phyloP scores from a whole-genome alignment of 148 eudicot genomes.

The Dysphania ambrosioides region DNA sequence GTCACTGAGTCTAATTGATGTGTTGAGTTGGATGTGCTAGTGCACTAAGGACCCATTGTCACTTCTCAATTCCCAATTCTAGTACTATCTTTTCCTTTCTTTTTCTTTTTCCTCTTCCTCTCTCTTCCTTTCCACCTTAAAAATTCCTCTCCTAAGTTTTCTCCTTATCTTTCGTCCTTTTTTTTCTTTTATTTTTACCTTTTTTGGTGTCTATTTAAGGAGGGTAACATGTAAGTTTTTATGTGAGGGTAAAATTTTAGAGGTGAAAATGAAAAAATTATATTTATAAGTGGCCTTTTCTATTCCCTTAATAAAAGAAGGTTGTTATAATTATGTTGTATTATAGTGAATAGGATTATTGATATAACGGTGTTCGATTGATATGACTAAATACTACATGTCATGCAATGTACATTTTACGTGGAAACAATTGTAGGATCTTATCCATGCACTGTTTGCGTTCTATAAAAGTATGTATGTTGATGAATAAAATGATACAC shows the following conservation, averaged over 20 bases:
- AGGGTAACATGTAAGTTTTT: constrained; percentile 17
- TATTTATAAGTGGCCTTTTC: constrained; percentile 26
- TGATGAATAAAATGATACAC: too few relatives aligned
- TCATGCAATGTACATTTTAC: too few relatives aligned
- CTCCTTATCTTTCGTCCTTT: neutral
- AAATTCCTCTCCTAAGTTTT: neutral
- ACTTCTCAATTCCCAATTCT: constrained; percentile 33
- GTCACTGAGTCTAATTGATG: constrained; percentile 26
- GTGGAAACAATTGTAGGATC: too few relatives aligned
- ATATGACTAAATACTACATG: too few relatives aligned
- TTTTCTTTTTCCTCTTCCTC: constrained; percentile 11
- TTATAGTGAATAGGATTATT: too few relatives aligned
- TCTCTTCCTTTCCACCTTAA: constrained; percentile 6
- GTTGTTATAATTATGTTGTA: too few relatives aligned
- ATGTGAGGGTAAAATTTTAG: constrained; percentile 24
- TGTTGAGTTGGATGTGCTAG: constrained; percentile 27
- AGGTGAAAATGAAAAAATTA: constrained; percentile 26
- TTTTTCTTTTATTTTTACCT: neutral
- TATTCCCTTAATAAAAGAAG: constrained; percentile 23
- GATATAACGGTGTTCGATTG: too few relatives aligned
- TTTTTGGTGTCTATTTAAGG: constrained; percentile 4
- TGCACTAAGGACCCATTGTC: constrained; percentile 27
- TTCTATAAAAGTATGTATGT: too few relatives aligned
- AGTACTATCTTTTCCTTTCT: constrained; percentile 15
- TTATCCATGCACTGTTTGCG: too few relatives aligned